Percentiles rank a stretch among this genome's conserved stretches.
phyloP scores from a whole-genome alignment of 192 early-diverging fungal genomes.

The Coemansia sp. region DNA sequence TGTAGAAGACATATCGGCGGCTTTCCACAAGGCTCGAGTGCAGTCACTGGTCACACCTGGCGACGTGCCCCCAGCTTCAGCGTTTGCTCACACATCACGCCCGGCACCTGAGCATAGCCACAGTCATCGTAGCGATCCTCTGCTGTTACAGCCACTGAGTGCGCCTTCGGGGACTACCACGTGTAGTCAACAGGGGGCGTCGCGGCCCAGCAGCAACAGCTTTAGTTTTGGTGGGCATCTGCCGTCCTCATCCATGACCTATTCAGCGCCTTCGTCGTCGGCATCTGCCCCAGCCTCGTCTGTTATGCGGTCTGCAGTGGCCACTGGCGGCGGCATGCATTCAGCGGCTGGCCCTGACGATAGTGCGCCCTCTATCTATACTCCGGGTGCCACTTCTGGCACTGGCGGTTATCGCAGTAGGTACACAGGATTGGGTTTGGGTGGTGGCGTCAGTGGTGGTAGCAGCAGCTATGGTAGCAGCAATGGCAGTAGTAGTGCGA shows the following conservation, averaged over 20 bases:
- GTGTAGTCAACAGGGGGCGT: slow-evolving; percentile 7
- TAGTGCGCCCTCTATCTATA: neutral
- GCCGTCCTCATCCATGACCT: neutral
- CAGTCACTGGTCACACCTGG: slow-evolving; percentile 35
- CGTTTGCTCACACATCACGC: slow-evolving; percentile 14
- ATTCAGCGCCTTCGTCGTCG: slow-evolving; percentile 13
- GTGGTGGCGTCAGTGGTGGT: slow-evolving; percentile 21
- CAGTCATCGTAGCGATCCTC: slow-evolving; percentile 10
- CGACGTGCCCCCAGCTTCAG: slow-evolving; percentile 15
- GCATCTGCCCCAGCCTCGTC: slow-evolving; percentile 47
- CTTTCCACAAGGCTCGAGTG: slow-evolving; percentile 47
- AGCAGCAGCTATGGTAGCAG: slow-evolving; percentile 1
- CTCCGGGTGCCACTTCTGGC: neutral
- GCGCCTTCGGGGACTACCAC: slow-evolving; percentile 6
- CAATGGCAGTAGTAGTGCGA: slow-evolving; percentile 5
- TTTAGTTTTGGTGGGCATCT: slow-evolving; percentile 21
- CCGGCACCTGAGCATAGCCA: slow-evolving; percentile 26
- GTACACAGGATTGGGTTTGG: slow-evolving; percentile 42
- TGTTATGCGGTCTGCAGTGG: slow-evolving; percentile 21
- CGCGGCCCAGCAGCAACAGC: slow-evolving; percentile 45
- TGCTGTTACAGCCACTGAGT: slow-evolving; percentile 31
- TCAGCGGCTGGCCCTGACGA: slow-evolving; percentile 3
- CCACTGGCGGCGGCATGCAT: slow-evolving; percentile 1
- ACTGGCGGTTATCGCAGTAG: slow-evolving; percentile 14
- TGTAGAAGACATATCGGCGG: slow-evolving; percentile 35